Evolutionary conservation across 345 rosid species (phyloP).

Genomic region (Eucalyptus dawsonii): DNA sequence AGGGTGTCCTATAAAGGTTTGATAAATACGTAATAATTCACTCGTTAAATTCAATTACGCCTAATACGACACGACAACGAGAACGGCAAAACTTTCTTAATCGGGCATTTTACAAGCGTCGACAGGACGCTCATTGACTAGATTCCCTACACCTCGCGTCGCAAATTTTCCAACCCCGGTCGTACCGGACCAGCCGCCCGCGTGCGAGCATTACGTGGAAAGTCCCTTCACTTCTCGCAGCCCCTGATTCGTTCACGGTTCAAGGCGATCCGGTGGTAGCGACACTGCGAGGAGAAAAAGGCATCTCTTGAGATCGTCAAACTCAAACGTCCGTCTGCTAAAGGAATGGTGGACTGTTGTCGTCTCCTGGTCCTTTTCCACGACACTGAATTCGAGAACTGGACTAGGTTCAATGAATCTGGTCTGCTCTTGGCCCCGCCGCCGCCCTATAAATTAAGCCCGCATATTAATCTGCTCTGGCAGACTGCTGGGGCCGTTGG

Average conservation of each 20-base stretch:
- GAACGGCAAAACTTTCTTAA: background rate
- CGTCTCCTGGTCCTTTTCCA: background rate
- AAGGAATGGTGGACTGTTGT: background rate
- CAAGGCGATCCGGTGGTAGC: background rate
- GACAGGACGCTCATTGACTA: background rate
- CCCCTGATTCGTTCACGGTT: background rate
- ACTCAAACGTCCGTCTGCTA: background rate
- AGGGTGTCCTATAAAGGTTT: background rate
- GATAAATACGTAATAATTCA: background rate
- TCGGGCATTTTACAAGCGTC: background rate
- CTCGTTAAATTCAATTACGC: background rate
- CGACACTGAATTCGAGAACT: background rate
- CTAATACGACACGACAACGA: background rate
- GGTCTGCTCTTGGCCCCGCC: background rate
- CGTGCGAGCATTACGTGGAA: background rate
- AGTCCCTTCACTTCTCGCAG: background rate
- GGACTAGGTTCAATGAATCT: background rate
- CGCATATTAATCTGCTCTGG: background rate
- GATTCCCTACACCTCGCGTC: background rate
- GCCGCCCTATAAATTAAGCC: background rate
- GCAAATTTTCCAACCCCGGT: background rate
- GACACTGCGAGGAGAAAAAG: background rate
- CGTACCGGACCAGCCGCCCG: background rate
- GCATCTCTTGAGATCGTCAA: background rate
- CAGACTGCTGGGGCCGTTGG: background rate